A percentile compares a stretch with the other conserved stretches of the same genome.
These are phyloP conservation scores for Imleria badia DNA, from an alignment of 768 basidiomycete genomes.

Conservation along the genomic window DNA sequence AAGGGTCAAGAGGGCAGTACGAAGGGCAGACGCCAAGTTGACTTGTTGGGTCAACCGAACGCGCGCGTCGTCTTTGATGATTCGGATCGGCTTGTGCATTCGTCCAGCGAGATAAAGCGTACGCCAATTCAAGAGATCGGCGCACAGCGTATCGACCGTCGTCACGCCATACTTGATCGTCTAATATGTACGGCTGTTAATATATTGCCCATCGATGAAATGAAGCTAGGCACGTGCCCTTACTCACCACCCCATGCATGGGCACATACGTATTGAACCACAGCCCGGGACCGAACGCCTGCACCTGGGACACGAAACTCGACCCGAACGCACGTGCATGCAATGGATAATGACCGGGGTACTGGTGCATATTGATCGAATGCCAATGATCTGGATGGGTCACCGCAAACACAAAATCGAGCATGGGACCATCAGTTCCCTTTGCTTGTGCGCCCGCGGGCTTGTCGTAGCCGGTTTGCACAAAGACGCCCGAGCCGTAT, in stretches of 20 bases:
- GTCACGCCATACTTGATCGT: conserved; percentile 97
- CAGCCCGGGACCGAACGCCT: conserved; percentile 78
- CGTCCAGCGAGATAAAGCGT: conserved; percentile 92
- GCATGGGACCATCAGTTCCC: conserved; percentile 62
- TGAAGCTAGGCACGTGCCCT: not conserved
- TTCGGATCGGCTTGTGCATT: conserved; percentile 96
- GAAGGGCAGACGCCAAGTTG: conserved; percentile 88
- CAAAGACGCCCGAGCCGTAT: conserved; percentile 94
- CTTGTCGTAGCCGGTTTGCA: conserved; percentile 76
- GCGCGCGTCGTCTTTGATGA: conserved; percentile 89
- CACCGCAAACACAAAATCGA: conserved; percentile 97
- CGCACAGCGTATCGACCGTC: conserved; percentile 83
- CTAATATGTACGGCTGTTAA: conserved; percentile 38
- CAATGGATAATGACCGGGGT: conserved; percentile 88
- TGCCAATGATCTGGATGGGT: conserved; percentile 93
- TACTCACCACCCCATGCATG: conserved; percentile 78
- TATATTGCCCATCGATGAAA: no score
- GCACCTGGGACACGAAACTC: conserved; percentile 73
- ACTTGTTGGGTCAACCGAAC: conserved; percentile 91
- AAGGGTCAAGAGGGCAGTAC: conserved; percentile 85
- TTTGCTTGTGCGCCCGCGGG: conserved; percentile 25
- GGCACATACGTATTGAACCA: conserved; percentile 96
- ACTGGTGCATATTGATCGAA: conserved; percentile 90
- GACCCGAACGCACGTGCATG: conserved; percentile 85
- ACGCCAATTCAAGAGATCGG: conserved; percentile 90